phyloP scores from a whole-genome alignment of 257 asterid genomes.

The Phtheirospermum japonicum region DNA sequence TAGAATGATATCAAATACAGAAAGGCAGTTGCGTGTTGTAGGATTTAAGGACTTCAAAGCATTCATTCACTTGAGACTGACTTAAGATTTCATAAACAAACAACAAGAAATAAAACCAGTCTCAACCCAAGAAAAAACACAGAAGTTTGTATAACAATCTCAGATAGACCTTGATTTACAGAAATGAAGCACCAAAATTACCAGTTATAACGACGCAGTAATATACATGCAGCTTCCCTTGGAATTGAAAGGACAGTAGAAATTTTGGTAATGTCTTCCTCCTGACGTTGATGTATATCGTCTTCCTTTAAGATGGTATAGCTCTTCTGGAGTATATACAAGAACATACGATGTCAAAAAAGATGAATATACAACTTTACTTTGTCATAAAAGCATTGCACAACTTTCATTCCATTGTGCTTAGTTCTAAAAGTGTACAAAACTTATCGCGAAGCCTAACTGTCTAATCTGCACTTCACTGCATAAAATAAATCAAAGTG shows the following conservation, averaged over 20 bases:
- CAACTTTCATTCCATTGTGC: conserved; percentile 2
- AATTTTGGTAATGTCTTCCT: conserved; percentile 66
- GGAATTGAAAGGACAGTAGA: conserved; percentile 79
- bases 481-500: conserved; percentile 13
- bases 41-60: conserved; percentile 7
- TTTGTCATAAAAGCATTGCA: conserved; percentile 9
- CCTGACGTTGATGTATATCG: conserved; percentile 67
- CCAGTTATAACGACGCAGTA: conserved; percentile 83
- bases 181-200: conserved; percentile 26
- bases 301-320: conserved; percentile 75
- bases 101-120: not conserved
- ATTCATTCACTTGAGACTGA: conserved; percentile 19
- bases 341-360: not conserved
- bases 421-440: not conserved
- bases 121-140: conserved; percentile 8
- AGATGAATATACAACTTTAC: not conserved
- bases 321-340: conserved; percentile 54
- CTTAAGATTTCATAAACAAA: conserved; percentile 4
- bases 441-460: not conserved
- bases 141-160: conserved; percentile 16
- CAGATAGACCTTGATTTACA: conserved; percentile 8
- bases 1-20: conserved; percentile 9
- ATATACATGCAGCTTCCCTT: conserved; percentile 71
- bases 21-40: not conserved
- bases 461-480: conserved; percentile 5